These are phyloP conservation scores for Irpex sp. DNA, from an alignment of 1,284 basidiomycete species.

Conservation along the genomic window DNA sequence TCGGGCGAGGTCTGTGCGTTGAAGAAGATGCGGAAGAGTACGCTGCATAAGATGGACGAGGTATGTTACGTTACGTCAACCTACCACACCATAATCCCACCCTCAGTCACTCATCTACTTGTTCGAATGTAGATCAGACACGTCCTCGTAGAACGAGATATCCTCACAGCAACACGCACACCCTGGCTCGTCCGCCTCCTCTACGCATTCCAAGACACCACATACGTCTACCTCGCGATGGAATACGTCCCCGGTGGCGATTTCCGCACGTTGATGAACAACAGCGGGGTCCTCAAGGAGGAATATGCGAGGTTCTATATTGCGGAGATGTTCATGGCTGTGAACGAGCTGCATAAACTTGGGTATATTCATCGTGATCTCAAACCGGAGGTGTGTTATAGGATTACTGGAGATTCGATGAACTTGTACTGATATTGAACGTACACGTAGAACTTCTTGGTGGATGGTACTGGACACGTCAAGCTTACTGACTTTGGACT, in stretches of 20 bases:
- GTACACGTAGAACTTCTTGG: conserved; percentile 88
- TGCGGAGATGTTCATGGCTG: conserved; percentile 90
- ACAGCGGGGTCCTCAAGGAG: conserved; percentile 87
- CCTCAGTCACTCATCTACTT: background rate
- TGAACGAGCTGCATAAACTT: conserved; percentile 89
- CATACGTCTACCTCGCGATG: conserved; percentile 93
- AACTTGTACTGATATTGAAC: too few species aligned
- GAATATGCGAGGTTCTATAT: conserved; percentile 95
- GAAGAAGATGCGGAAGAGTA: conserved; percentile 94
- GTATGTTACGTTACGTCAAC: conserved; percentile 31
- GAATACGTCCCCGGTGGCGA: conserved; percentile 98
- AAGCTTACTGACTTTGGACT: conserved; percentile 99
- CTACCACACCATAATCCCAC: background rate
- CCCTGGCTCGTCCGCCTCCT: conserved; percentile 90
- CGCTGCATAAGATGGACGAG: conserved; percentile 95
- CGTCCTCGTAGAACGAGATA: conserved; percentile 94
- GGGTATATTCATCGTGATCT: conserved; percentile 97
- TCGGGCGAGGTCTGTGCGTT: conserved; percentile 92
- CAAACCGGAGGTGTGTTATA: conserved; percentile 73
- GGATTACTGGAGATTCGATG: too few species aligned
- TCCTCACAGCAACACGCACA: conserved; percentile 91
- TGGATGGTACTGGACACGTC: conserved; percentile 94
- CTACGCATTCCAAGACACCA: conserved; percentile 91
- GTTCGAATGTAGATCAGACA: conserved; percentile 59
- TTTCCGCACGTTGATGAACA: conserved; percentile 92